A percentile compares a stretch with the other conserved stretches of the same genome.
phyloP scores from a whole-genome alignment of 2,329 filamentous ascomycete species.

The Aspergillus glaucus region DNA sequence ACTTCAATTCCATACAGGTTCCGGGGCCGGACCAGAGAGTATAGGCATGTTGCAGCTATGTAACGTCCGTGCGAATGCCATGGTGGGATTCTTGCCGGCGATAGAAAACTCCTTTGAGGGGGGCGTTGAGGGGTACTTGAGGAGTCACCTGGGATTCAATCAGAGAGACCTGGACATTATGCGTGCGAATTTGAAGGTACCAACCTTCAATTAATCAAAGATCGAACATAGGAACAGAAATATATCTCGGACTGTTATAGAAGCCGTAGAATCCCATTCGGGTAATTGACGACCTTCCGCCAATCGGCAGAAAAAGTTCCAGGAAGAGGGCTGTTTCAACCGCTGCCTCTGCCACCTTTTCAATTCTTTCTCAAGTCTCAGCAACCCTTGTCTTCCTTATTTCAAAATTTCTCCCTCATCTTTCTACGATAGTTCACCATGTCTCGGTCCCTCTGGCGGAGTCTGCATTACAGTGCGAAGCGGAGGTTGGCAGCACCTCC shows the following conservation, averaged over 20 bases:
- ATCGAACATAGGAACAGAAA: not conserved
- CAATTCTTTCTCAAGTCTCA: not conserved
- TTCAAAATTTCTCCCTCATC: not conserved
- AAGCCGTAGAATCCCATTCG: not conserved
- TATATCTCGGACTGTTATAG: not conserved
- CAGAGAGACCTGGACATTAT: slow-evolving; percentile 14
- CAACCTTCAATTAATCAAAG: not conserved
- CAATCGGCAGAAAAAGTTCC: slow-evolving; percentile 3
- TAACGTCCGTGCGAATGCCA: slow-evolving; percentile 17
- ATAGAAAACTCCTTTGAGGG: slow-evolving; percentile 16
- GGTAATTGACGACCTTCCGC: not conserved
- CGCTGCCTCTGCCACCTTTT: not conserved
- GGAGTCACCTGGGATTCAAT: slow-evolving; percentile 15
- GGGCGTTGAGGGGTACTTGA: slow-evolving; percentile 18
- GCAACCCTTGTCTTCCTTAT: not conserved
- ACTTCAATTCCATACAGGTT: slow-evolving; percentile 12
- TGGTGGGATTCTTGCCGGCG: slow-evolving; percentile 19
- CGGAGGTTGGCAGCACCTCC: slow-evolving; percentile 19
- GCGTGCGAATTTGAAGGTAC: slow-evolving; percentile 11
- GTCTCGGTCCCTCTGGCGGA: slow-evolving; percentile 30
- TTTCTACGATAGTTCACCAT: slow-evolving; percentile 14
- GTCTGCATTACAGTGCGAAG: slow-evolving; percentile 28
- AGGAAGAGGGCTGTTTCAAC: not conserved
- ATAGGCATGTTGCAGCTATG: slow-evolving; percentile 19
- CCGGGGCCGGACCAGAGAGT: slow-evolving; percentile 15